These are phyloP conservation scores for Russula dissimulans DNA, from an alignment of 768 basidiomycete genomes.

Conservation along the genomic window DNA sequence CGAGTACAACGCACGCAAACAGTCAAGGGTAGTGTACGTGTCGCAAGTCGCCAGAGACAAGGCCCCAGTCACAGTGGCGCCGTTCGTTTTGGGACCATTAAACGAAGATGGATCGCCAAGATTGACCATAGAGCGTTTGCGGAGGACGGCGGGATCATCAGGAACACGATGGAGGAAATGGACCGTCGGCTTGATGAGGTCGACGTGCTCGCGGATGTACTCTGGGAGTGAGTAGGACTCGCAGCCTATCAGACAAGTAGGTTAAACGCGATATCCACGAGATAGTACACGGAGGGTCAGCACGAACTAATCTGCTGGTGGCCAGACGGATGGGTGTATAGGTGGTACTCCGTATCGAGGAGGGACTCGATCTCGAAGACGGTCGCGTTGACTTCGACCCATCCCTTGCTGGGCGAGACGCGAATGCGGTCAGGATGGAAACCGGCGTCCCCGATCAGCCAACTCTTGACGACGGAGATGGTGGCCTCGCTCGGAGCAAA, in stretches of 20 bases:
- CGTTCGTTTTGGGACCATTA: slow-evolving; percentile 20
- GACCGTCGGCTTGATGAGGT: slow-evolving; percentile 38
- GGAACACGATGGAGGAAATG: slow-evolving; percentile 29
- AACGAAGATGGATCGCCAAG: slow-evolving; percentile 20
- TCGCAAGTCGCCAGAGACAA: slow-evolving; percentile 28
- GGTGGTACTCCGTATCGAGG: slow-evolving; percentile 34
- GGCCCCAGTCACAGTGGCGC: slow-evolving; percentile 11
- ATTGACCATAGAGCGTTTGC: slow-evolving; percentile 5
- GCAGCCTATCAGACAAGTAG: slow-evolving; percentile 24
- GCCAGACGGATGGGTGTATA: slow-evolving; percentile 34
- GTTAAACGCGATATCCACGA: background rate
- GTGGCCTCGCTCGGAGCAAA: slow-evolving; percentile 35
- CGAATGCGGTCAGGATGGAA: slow-evolving; percentile 29
- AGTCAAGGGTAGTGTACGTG: slow-evolving; percentile 42
- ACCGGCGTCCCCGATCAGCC: slow-evolving; percentile 31
- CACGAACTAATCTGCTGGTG: slow-evolving; percentile 30
- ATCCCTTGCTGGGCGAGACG: slow-evolving; percentile 29
- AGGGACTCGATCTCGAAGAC: slow-evolving; percentile 37
- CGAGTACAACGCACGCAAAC: slow-evolving; percentile 52
- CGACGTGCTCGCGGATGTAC: slow-evolving; percentile 31
- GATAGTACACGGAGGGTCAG: background rate
- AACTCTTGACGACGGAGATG: slow-evolving; percentile 30
- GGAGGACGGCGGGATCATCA: background rate
- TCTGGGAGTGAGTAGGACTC: slow-evolving; percentile 35
- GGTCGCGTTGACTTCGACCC: slow-evolving; percentile 35